Evolutionary conservation across 441 rosid species (phyloP).

Genomic region (Eugenia klotzschiana): DNA sequence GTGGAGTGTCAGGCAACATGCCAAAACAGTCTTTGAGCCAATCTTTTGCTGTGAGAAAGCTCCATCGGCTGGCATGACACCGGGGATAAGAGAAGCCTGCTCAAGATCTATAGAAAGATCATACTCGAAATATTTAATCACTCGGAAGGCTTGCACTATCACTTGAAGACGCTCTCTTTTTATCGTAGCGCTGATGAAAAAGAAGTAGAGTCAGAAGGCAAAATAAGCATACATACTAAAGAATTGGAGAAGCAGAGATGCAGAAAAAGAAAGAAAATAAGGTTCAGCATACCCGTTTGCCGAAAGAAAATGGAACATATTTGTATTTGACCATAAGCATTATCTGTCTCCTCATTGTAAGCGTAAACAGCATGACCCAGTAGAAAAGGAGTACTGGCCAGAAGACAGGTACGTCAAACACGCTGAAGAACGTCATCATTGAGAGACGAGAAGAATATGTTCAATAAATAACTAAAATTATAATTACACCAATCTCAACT

Average conservation of each 20-base stretch:
- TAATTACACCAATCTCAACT: no score
- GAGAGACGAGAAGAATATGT: background rate
- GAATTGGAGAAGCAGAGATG: background rate
- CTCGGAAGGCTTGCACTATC: slow-evolving; percentile 20
- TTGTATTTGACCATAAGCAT: slow-evolving; percentile 53
- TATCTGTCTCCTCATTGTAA: slow-evolving; percentile 54
- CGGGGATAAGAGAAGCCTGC: background rate
- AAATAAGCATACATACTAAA: background rate
- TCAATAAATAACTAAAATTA: background rate
- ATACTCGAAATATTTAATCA: slow-evolving; percentile 20
- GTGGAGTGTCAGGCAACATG: background rate
- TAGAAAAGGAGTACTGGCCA: slow-evolving; percentile 64
- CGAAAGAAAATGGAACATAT: slow-evolving; percentile 53
- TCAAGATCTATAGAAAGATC: background rate
- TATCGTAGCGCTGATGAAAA: slow-evolving; percentile 42
- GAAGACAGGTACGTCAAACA: slow-evolving; percentile 47
- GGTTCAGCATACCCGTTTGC: slow-evolving; percentile 29
- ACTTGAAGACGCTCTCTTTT: slow-evolving; percentile 40
- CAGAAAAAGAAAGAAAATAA: background rate
- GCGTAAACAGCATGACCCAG: slow-evolving; percentile 38
- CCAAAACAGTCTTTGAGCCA: background rate
- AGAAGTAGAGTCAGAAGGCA: background rate
- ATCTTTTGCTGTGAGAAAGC: background rate
- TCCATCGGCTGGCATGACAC: background rate
- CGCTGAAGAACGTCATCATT: slow-evolving; percentile 31